These are phyloP conservation scores for Yamadazyma endophytica DNA, from an alignment of 805 yeast genomes.

Conservation along the genomic window DNA sequence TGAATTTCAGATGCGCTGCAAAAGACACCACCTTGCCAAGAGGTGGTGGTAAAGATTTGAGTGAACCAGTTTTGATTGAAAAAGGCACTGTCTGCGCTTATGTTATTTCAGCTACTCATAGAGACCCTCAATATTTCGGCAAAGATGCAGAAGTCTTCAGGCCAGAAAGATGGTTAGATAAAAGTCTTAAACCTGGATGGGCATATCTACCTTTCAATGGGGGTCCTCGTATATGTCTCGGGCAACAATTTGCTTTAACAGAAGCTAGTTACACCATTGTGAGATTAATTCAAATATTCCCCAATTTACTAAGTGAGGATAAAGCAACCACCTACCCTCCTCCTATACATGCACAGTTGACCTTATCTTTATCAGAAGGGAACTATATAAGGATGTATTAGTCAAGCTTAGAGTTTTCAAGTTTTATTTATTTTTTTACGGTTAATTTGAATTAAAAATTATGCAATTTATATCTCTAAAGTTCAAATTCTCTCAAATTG, in stretches of 20 bases:
- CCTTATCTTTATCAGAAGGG: constrained; percentile 13
- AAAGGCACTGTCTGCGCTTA: constrained; percentile 43
- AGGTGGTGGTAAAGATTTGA: constrained; percentile 36
- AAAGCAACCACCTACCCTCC: constrained; percentile 10
- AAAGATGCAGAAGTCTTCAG: constrained; percentile 39
- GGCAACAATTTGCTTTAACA: constrained; percentile 54
- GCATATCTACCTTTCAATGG: constrained; percentile 52
- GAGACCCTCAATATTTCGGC: constrained; percentile 38
- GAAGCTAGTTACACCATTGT: constrained; percentile 44
- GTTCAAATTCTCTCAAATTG: no score
- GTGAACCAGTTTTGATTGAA: constrained; percentile 33
- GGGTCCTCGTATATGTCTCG: constrained; percentile 53
- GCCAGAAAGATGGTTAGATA: constrained; percentile 48
- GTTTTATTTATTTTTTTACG: neutral
- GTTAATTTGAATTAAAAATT: neutral
- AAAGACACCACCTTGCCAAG: constrained; percentile 29
- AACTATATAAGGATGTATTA: constrained; percentile 11
- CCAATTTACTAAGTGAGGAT: constrained; percentile 14
- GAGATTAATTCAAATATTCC: constrained; percentile 27
- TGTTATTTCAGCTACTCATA: constrained; percentile 39
- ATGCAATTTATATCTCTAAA: neutral
- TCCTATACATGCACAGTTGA: constrained; percentile 14
- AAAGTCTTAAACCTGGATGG: constrained; percentile 36
- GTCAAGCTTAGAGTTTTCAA: neutral
- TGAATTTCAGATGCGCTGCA: constrained; percentile 27